Evolutionary conservation across 75 land plant species (phyloP).

Genomic region (Pinus taeda): DNA sequence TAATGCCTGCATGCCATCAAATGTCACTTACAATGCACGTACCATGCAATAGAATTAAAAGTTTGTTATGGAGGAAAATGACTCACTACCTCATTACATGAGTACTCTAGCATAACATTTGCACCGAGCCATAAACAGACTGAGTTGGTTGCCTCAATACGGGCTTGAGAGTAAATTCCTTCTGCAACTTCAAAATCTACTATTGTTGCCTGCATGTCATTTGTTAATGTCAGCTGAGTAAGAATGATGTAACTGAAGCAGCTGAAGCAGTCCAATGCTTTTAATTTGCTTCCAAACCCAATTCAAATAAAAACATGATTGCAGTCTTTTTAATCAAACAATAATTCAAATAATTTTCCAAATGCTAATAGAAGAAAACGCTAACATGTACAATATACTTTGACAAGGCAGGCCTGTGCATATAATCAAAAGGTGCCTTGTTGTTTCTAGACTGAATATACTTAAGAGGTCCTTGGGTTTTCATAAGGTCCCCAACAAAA

Average conservation of each 20-base stretch:
- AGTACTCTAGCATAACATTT: slow-evolving; percentile 98
- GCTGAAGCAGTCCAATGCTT: not conserved
- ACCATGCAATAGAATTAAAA: not conserved
- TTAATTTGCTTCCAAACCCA: not conserved
- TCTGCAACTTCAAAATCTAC: slow-evolving; percentile 98
- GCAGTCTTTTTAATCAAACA: not conserved
- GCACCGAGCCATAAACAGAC: slow-evolving; percentile 99
- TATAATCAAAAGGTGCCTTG: too few relatives aligned
- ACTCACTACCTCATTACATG: slow-evolving; percentile 77
- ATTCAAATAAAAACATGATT: not conserved
- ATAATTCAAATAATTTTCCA: not conserved
- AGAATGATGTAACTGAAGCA: not conserved
- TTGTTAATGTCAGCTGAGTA: not conserved
- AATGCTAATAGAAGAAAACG: too few relatives aligned
- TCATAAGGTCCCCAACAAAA: too few relatives aligned
- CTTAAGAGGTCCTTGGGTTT: too few relatives aligned
- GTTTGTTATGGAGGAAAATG: not conserved
- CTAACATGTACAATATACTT: too few relatives aligned
- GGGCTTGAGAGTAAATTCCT: slow-evolving; percentile 90
- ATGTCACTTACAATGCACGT: not conserved
- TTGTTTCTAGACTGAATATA: too few relatives aligned
- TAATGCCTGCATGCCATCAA: slow-evolving; percentile 51
- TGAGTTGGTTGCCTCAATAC: slow-evolving; percentile 70
- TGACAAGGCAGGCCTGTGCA: too few relatives aligned
- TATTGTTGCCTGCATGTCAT: slow-evolving; percentile 46